Conservation (phyloP, 306 rosid species). For the Luffa acutangula region DNA sequence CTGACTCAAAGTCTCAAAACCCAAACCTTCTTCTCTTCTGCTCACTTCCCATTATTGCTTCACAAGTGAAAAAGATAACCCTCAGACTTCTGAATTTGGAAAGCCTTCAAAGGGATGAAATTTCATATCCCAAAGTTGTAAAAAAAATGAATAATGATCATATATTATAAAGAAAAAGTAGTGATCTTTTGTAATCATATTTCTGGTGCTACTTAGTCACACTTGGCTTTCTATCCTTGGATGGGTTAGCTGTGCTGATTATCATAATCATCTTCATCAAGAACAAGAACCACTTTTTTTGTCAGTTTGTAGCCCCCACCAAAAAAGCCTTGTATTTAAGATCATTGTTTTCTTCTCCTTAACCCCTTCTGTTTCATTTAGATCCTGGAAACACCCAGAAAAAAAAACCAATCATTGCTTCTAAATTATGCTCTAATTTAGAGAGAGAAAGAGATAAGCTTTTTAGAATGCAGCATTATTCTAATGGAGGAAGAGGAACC, state of each 20-base stretch:
- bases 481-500: not conserved
- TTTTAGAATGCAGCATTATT: not conserved
- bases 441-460: not conserved
- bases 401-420: constrained; percentile 7
- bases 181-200: constrained; percentile 22
- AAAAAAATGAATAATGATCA: not conserved
- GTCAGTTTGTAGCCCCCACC: constrained; percentile 44
- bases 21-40: not conserved
- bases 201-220: not conserved
- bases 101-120: not conserved
- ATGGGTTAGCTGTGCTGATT: constrained; percentile 13
- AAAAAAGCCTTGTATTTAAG: constrained; percentile 26
- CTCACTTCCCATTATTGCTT: not conserved
- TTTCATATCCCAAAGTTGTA: not conserved
- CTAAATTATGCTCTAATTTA: not conserved
- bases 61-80: not conserved
- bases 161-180: not conserved
- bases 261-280: constrained; percentile 14
- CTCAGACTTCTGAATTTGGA: not conserved
- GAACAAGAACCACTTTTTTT: constrained; percentile 15
- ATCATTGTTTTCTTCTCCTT: constrained; percentile 14
- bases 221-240: constrained; percentile 32
- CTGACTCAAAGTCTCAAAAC: not conserved
- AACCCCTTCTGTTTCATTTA: not conserved
- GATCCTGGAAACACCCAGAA: constrained; percentile 3